A percentile compares a stretch with the other conserved stretches of the same genome.
phyloP scores from a whole-genome alignment of 441 rosid genomes.

The Geranium incanum region DNA sequence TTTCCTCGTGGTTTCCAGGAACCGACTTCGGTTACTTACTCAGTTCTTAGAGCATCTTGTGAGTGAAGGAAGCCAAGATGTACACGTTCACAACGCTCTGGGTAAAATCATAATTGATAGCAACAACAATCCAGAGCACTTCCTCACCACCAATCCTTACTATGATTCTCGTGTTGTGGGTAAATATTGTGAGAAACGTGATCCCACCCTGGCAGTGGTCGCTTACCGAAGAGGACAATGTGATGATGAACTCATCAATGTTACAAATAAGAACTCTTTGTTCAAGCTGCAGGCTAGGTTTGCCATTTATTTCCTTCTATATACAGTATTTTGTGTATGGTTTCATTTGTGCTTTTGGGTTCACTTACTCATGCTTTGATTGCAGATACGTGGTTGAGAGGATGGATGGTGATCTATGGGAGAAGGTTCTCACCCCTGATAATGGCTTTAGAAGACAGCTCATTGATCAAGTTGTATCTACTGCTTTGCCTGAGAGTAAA shows the following conservation, averaged over 20 bases:
- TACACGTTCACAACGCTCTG: conserved; percentile 96
- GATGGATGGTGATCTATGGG: conserved; percentile 43
- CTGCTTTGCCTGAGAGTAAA: conserved; percentile 99
- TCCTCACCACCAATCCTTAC: conserved; percentile 95
- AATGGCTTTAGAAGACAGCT: conserved; percentile 92
- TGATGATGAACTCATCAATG: conserved; percentile 91
- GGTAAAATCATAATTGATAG: conserved; percentile 99
- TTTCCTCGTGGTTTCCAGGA: conserved; percentile 72
- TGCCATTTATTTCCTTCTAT: conserved; percentile 20
- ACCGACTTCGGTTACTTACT: conserved; percentile 75
- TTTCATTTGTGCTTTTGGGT: conserved; percentile 13
- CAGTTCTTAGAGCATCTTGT: conserved; percentile 64
- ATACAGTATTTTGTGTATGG: conserved; percentile 17
- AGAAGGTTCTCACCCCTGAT: conserved; percentile 47
- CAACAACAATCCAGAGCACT: conserved; percentile 98
- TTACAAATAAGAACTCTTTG: conserved; percentile 66
- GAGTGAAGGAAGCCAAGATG: conserved; percentile 99
- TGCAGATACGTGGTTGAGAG: conserved; percentile 95
- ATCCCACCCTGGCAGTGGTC: conserved; percentile 98
- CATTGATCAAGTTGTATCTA: conserved; percentile 97
- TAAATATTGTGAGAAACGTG: conserved; percentile 98
- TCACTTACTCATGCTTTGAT: conserved; percentile 19
- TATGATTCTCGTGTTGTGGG: conserved; percentile 98
- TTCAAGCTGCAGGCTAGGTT: conserved; percentile 91
- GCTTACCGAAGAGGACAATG: conserved; percentile 98